Evolutionary conservation across 2,329 filamentous ascomycete genomes (phyloP).

Genomic region (Hortaea werneckii): DNA sequence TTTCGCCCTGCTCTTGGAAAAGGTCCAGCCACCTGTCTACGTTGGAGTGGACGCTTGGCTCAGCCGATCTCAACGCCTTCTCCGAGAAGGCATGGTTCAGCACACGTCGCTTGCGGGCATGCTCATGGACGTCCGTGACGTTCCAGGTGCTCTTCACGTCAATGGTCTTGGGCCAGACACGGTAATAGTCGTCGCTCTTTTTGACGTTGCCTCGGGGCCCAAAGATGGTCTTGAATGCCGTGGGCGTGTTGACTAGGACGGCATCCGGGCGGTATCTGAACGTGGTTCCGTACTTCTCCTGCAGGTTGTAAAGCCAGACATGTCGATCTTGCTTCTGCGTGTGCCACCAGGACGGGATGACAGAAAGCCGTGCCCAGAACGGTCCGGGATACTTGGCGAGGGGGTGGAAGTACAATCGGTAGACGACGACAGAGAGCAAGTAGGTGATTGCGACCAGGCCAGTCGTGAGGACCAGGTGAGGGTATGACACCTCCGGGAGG

Average conservation of each 20-base stretch:
- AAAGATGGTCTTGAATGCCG: constrained; percentile 50
- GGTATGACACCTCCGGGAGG: too few relatives aligned
- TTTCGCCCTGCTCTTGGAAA: constrained; percentile 30
- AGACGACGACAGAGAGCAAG: constrained; percentile 11
- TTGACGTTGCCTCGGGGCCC: constrained; percentile 37
- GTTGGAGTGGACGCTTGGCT: constrained; percentile 34
- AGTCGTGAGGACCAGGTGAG: too few relatives aligned
- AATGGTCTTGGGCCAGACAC: constrained; percentile 30
- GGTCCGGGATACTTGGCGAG: constrained; percentile 35
- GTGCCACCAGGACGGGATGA: constrained; percentile 19
- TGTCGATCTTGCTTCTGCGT: constrained; percentile 19
- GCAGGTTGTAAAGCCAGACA: constrained; percentile 40
- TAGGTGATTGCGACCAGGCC: too few relatives aligned
- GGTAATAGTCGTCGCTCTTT: constrained; percentile 42
- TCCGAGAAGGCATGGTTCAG: constrained; percentile 39
- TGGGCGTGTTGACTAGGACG: constrained; percentile 64
- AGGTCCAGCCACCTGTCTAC: constrained; percentile 26
- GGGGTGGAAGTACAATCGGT: constrained; percentile 34
- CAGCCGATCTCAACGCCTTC: constrained; percentile 35
- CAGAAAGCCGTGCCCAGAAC: constrained; percentile 22
- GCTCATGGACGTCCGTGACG: constrained; percentile 34
- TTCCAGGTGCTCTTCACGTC: constrained; percentile 29
- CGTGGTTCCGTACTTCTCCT: constrained; percentile 57
- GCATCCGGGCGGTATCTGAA: constrained; percentile 73
- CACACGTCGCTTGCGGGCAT: constrained; percentile 38